Base-by-base conservation (phyloP, 257 asterid species). In the Petunia axillaris region DNA sequence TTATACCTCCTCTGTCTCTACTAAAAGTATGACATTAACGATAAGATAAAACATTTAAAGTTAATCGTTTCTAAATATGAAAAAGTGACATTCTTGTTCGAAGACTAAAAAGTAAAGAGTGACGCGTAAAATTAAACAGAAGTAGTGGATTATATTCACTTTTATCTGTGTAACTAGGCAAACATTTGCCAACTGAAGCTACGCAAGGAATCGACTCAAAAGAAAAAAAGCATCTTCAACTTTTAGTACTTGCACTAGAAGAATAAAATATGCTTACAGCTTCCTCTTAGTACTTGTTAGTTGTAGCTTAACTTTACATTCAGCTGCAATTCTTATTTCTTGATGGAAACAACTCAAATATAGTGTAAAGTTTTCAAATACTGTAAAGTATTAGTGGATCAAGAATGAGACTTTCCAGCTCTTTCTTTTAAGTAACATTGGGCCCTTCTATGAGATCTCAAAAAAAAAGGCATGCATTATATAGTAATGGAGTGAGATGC, bases 341-440 rank as follows among this genome's bases (percentile, higher is more conserved):
- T 1, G 57, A 52, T 71, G 77, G 16, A 71, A 46, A 70, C 77
- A 71, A 46, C 77, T 71, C 77, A 71, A 25, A 46, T 35, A 48
- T 9, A 64, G 46, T 64, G n/a, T 64, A 64, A 64, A 64, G 11
- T 54, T 48, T 71, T 71, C 77, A 71, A 35, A 59, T 63, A 71
- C 0, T 25, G 77, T 46, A 52, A 25, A 39, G 25, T 48, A 48
- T 35, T 48, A 48, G 59, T 39, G 10, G 16, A 44, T 70, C 58
- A 44, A 44, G 57, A n/a, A 67, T 5, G 8, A 67, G 37, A 68
- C 57, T 16, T 68, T 68, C 76, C 37, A 64, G 10, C 48, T 25
- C 15, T 41, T 38, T 5, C 38, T 41, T 37, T 10, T 64, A 11
- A 25, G 46, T 37, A 64, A 0, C 46, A 2, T 63, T 36, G 67